Conservation (phyloP, 2,329 filamentous ascomycete genomes). For the Thermomyces lanuginosus region DNA sequence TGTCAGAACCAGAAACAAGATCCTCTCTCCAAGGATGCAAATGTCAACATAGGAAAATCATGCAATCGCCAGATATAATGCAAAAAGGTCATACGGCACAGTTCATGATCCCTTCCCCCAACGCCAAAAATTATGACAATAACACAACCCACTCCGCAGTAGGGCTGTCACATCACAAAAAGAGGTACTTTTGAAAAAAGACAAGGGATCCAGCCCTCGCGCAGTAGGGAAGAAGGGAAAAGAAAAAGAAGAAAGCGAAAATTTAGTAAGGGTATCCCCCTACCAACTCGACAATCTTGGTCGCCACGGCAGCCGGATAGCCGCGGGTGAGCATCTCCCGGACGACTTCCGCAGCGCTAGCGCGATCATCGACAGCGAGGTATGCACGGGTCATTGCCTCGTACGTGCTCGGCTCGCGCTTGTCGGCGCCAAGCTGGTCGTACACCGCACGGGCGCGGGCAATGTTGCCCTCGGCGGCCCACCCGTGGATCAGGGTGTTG, state of each 20-base stretch:
- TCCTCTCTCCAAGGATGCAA: no score
- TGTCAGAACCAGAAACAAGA: no score
- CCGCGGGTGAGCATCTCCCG: conserved; percentile 80
- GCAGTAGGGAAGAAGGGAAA: conserved; percentile 3
- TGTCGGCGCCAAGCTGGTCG: conserved; percentile 55
- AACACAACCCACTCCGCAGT: no score
- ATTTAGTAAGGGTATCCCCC: conserved; percentile 25
- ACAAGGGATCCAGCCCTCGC: no score
- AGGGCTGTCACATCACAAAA: no score
- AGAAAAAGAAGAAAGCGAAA: conserved; percentile 6
- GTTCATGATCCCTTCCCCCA: no score
- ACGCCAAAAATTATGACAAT: no score
- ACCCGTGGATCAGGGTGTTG: conserved; percentile 94
- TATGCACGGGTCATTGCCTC: conserved; percentile 96
- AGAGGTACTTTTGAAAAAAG: no score
- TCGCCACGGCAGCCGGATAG: conserved; percentile 79
- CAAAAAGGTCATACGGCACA: no score
- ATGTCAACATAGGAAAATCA: no score
- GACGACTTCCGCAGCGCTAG: conserved; percentile 60
- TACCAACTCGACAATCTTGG: conserved; percentile 84
- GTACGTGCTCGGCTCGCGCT: conserved; percentile 91
- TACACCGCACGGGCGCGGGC: conserved; percentile 65
- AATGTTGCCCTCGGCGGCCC: conserved; percentile 73
- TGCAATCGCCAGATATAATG: no score
- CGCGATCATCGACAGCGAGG: conserved; percentile 65